Evolutionary conservation across 2,329 filamentous ascomycete species (phyloP), one percentile per base, ranked within the genome.

Genomic region (Bipolaris sorokiniana): DNA sequence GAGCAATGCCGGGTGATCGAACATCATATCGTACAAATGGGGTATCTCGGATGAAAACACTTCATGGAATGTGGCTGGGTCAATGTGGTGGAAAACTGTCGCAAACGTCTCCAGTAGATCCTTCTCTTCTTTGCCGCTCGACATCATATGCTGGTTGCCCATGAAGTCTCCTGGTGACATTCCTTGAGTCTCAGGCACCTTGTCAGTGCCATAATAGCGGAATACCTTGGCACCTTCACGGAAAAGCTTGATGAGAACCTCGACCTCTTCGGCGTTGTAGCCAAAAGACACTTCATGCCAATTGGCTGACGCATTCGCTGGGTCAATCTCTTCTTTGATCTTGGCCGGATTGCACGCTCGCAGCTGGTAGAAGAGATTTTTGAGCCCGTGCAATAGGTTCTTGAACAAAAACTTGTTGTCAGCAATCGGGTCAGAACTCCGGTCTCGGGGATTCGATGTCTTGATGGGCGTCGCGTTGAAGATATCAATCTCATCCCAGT

Each of bases 341-440:
- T 79, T 76, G 2, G 77, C 70, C 0, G 89, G 88, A 72, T 99
- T 98, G 78, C 94, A 98, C 10, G 89, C 89, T 69, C 94, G 90
- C 48, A 99, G 81, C 76, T 97, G 92, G 69, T 96, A 97, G 76
- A 99, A 97, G 6, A 96, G 92, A 68, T 94, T 96, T 78, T 98
- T 98, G 0, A 99, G 81, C 0, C 95, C 95, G 66, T 96, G 96
- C 80, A 99, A 90, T 6, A 99, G 81, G 64, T 97, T 99, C 76
- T 93, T 93, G 80, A 99, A 99, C 4, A 99, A 80, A 67, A 99
- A 98, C 71, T 98, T 97, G 81, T 99, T 99, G 76, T 99, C 96
- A 3, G 88, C 88, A 15, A 99, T 92, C 0, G 95, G 94, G 71
- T 98, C 93, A 13, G 90, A 88, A 54, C 90, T 92, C 58, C 94